These are phyloP conservation scores for Corymbia maculata DNA, from an alignment of 345 rosid species.

Conservation along the genomic window DNA sequence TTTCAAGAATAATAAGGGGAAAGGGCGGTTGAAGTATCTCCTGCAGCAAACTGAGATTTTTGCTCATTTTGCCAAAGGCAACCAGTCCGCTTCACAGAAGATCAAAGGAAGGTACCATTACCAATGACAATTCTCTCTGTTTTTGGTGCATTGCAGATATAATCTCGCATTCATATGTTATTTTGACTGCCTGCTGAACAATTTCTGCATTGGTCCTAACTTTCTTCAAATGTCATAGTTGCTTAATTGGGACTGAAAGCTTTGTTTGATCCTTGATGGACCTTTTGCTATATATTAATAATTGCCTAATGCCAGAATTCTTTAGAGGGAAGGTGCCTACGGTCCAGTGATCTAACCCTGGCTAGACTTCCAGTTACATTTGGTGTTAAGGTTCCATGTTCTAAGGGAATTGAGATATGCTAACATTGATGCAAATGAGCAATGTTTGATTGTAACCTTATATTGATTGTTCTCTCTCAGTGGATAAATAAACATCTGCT, in stretches of 20 bases:
- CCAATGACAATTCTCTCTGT: not conserved
- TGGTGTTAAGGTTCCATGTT: not conserved
- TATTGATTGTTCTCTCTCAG: not conserved
- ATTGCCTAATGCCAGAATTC: not conserved
- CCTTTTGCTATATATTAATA: not conserved
- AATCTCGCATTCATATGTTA: not conserved
- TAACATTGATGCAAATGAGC: not conserved
- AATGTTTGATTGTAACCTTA: not conserved
- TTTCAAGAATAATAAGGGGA: conserved; percentile 73
- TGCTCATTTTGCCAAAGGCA: conserved; percentile 95
- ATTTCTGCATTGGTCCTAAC: not conserved
- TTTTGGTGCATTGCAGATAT: not conserved
- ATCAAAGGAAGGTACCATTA: conserved; percentile 66
- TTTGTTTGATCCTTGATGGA: not conserved
- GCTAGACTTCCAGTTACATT: not conserved
- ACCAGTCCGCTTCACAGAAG: conserved; percentile 62
- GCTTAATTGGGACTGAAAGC: not conserved
- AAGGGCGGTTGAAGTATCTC: conserved; percentile 87
- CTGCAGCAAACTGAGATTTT: conserved; percentile 96
- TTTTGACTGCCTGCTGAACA: not conserved
- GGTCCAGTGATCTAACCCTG: not conserved
- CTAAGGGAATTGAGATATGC: not conserved
- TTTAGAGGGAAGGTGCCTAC: not conserved
- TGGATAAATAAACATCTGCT: not conserved
- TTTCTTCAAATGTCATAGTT: not conserved